Conservation (phyloP, 2,329 filamentous ascomycete genomes). For the Fusarium caatingaense region DNA sequence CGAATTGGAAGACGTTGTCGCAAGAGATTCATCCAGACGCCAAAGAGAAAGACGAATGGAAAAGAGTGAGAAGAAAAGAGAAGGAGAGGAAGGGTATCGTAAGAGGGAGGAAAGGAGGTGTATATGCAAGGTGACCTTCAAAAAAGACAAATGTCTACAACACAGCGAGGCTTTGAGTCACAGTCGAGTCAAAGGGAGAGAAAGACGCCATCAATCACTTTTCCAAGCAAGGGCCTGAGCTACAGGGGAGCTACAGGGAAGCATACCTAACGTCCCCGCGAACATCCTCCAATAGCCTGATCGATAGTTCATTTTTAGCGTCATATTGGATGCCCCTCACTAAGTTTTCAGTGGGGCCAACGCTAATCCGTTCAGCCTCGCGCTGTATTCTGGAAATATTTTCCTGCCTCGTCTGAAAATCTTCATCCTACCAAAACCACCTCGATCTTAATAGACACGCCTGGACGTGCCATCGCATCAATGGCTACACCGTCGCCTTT, state of each 20-base stretch:
- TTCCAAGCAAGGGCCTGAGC: conserved; percentile 23
- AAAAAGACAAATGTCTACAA: conserved; percentile 34
- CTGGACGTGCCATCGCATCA: conserved; percentile 19
- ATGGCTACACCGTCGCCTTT: conserved; percentile 76
- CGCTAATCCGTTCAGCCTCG: conserved; percentile 38
- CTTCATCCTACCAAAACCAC: conserved; percentile 3
- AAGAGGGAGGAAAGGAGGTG: conserved; percentile 24
- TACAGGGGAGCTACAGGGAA: conserved; percentile 25
- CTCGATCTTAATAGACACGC: conserved; percentile 3
- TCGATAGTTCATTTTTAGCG: conserved; percentile 29
- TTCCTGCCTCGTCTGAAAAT: conserved; percentile 30
- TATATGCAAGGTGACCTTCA: conserved; percentile 20
- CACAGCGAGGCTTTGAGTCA: conserved; percentile 34
- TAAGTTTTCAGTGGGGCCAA: conserved; percentile 29
- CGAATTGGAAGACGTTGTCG: conserved; percentile 47
- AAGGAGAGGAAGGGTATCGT: conserved; percentile 23
- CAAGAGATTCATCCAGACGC: conserved; percentile 53
- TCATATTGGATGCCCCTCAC: conserved; percentile 34
- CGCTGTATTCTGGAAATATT: conserved; percentile 33
- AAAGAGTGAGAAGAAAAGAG: conserved; percentile 22
- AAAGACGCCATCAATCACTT: conserved; percentile 37
- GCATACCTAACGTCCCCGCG: conserved; percentile 5
- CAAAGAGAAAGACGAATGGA: conserved; percentile 20
- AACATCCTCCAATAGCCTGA: conserved; percentile 28
- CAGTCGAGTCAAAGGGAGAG: conserved; percentile 38